A percentile compares a stretch with the other conserved stretches of the same genome.
phyloP scores from a whole-genome alignment of 495 filamentous ascomycete genomes.

The Talaromyces nanjingensis region DNA sequence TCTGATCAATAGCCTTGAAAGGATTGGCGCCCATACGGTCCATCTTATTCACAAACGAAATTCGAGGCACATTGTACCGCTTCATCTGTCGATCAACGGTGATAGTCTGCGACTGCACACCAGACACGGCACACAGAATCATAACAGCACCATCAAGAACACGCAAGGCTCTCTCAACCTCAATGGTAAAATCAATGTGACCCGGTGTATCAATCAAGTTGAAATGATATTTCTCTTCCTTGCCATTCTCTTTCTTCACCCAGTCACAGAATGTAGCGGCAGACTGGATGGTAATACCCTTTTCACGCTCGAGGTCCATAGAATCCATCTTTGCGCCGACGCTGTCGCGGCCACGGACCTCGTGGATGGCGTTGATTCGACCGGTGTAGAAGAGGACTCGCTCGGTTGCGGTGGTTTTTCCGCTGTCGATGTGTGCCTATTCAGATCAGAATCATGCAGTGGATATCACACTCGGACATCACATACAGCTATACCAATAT shows the following conservation, averaged over 20 bases:
- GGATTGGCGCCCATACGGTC: constrained; percentile 98
- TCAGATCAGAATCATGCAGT: constrained; percentile 8
- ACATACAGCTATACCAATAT: constrained; percentile 95
- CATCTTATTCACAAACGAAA: constrained; percentile 99
- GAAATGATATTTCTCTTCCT: constrained; percentile 89
- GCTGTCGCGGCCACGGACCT: constrained; percentile 90
- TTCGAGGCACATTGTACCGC: constrained; percentile 90
- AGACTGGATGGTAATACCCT: constrained; percentile 98
- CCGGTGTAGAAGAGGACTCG: constrained; percentile 98
- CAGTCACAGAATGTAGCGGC: constrained; percentile 98
- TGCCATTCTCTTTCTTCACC: constrained; percentile 71
- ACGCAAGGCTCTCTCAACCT: constrained; percentile 92
- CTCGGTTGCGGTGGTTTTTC: constrained; percentile 96
- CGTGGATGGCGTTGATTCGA: constrained; percentile 92
- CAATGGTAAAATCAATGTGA: constrained; percentile 99
- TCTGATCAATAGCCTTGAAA: constrained; percentile 95
- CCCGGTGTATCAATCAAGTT: constrained; percentile 99
- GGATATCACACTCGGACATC: not conserved
- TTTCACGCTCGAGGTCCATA: constrained; percentile 97
- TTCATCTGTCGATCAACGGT: constrained; percentile 99
- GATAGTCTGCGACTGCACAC: constrained; percentile 96
- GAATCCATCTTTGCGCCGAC: constrained; percentile 99
- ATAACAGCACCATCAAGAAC: constrained; percentile 97
- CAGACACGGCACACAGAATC: constrained; percentile 96
- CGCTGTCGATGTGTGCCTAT: constrained; percentile 97